Conservation (phyloP, 192 early-diverging fungal species). For the Allomyces macrogynus region DNA sequence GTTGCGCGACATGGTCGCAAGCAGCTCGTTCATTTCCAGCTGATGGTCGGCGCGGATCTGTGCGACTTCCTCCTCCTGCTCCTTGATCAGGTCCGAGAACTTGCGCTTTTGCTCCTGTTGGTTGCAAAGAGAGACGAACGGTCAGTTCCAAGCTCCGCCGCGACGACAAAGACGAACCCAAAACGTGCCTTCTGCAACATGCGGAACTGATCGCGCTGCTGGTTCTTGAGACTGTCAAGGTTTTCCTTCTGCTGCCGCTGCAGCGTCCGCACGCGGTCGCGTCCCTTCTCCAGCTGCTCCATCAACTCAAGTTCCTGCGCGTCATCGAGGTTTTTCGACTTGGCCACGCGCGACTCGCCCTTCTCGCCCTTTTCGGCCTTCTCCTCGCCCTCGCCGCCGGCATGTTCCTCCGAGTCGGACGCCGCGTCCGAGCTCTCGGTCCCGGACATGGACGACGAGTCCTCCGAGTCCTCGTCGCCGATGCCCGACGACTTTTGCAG, state of each 20-base stretch:
- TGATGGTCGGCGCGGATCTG: slow-evolving; percentile 18
- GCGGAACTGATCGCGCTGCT: slow-evolving; percentile 11
- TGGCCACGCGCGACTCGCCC: neutral
- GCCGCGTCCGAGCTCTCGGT: neutral
- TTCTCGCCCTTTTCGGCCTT: slow-evolving; percentile 4
- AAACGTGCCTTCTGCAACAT: slow-evolving; percentile 1
- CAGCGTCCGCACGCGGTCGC: slow-evolving; percentile 1
- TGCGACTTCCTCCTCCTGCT: slow-evolving; percentile 13
- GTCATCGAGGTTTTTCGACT: too few relatives aligned
- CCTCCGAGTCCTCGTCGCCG: neutral
- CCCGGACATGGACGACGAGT: slow-evolving; percentile 1
- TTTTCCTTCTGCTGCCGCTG: slow-evolving; percentile 5
- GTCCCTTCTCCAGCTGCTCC: slow-evolving; percentile 3
- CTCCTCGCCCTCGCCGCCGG: slow-evolving; percentile 3
- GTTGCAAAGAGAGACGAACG: too few relatives aligned
- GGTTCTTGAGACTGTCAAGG: slow-evolving; percentile 6
- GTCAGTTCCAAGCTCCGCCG: too few relatives aligned
- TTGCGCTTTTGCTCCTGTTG: slow-evolving; percentile 3
- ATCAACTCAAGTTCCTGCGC: slow-evolving; percentile 3
- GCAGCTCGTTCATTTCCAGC: slow-evolving; percentile 17
- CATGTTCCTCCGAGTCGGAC: slow-evolving; percentile 6
- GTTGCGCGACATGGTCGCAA: slow-evolving; percentile 14
- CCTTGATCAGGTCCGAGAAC: slow-evolving; percentile 3
- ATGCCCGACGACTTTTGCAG: neutral
- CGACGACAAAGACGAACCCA: too few relatives aligned